Evolutionary conservation across 2,329 filamentous ascomycete genomes (phyloP).

Genomic region (Fusarium sp.): DNA sequence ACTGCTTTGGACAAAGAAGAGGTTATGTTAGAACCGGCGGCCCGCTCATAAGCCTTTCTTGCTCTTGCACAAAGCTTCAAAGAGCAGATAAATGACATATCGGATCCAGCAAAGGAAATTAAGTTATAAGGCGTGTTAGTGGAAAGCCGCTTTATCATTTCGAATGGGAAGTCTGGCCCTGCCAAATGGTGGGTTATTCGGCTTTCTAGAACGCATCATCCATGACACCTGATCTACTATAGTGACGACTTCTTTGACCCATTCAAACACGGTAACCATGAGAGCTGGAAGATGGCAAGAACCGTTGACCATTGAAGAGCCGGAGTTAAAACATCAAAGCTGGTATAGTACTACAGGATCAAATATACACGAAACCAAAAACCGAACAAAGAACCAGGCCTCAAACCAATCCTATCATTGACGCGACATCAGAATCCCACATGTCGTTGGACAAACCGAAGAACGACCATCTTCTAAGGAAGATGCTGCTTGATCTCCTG

Average conservation of each 20-base stretch:
- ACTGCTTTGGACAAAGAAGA: not conserved
- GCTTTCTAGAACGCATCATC: too few relatives aligned
- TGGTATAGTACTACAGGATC: not conserved
- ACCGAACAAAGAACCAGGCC: not conserved
- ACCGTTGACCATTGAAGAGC: not conserved
- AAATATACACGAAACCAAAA: not conserved
- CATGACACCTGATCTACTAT: too few relatives aligned
- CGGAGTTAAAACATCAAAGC: not conserved
- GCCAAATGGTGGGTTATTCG: too few relatives aligned
- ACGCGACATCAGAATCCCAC: not conserved
- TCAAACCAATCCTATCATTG: not conserved
- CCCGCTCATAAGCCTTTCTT: not conserved
- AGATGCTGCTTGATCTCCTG: conserved; percentile 10
- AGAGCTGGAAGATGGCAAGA: too few relatives aligned
- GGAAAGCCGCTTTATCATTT: too few relatives aligned
- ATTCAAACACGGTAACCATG: too few relatives aligned
- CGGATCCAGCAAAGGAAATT: too few relatives aligned
- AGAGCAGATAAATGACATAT: not conserved
- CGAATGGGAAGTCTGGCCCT: too few relatives aligned
- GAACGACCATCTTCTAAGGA: fast-evolving
- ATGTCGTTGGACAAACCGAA: too few relatives aligned
- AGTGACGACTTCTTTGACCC: too few relatives aligned
- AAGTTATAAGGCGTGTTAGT: too few relatives aligned
- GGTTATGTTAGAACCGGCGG: not conserved
- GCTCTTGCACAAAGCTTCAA: not conserved